Evolutionary conservation across 164 flowering plant genomes (phyloP).

Genomic region (Chimonanthus salicifolius): DNA sequence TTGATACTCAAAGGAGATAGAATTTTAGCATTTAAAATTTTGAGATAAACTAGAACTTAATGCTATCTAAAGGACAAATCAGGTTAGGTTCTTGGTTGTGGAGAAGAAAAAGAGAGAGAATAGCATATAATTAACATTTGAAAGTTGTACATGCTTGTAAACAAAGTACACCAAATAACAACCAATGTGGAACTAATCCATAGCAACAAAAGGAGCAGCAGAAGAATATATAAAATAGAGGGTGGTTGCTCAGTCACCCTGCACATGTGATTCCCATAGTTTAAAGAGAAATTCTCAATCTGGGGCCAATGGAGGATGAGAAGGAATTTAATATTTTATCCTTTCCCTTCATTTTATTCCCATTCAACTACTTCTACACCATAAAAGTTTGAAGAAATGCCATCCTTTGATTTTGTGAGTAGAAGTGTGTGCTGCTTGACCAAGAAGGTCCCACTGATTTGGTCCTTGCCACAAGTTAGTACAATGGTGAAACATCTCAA

Average conservation of each 20-base stretch:
- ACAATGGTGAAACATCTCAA: too few species aligned
- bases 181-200: background rate
- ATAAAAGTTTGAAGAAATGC: too few species aligned
- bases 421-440: too few species aligned
- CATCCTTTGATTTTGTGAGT: too few species aligned
- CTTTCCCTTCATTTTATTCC: background rate
- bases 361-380: background rate
- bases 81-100: too few species aligned
- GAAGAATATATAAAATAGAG: background rate
- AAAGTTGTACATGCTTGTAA: background rate
- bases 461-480: too few species aligned
- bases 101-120: background rate
- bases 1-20: too few species aligned
- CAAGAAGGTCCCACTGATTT: too few species aligned
- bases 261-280: background rate
- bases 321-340: background rate
- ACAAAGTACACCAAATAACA: background rate
- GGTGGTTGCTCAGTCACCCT: background rate
- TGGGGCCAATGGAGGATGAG: background rate
- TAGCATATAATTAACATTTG: background rate
- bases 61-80: too few species aligned
- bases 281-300: background rate
- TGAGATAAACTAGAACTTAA: too few species aligned
- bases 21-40: too few species aligned
- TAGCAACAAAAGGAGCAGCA: background rate